phyloP scores from a whole-genome alignment of 169 alveolate species.

The Cystoisospora suis region DNA sequence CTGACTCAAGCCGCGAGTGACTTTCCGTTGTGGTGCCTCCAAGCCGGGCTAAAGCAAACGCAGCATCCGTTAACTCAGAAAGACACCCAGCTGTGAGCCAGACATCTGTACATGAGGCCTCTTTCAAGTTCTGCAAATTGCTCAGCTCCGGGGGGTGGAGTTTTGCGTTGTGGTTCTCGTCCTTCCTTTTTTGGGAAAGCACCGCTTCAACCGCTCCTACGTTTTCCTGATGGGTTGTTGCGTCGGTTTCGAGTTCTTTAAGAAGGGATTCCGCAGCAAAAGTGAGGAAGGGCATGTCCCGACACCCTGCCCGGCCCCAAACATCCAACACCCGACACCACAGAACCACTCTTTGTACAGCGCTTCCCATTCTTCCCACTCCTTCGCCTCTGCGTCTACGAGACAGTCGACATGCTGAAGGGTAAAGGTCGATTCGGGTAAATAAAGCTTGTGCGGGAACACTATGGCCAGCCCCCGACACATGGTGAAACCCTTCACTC shows the following conservation, averaged over 20 bases:
- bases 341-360: neutral
- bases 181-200: neutral
- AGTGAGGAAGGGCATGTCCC: neutral
- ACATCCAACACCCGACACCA: neutral
- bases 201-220: neutral
- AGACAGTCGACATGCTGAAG: too few relatives aligned
- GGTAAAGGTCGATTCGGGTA: too few relatives aligned
- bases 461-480: too few relatives aligned
- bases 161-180: neutral
- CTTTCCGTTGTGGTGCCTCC: neutral
- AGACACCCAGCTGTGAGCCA: too few relatives aligned
- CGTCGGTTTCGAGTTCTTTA: too few relatives aligned
- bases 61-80: neutral
- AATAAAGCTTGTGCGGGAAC: too few relatives aligned
- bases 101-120: too few relatives aligned
- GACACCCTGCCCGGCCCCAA: slow-evolving; percentile 28
- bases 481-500: neutral
- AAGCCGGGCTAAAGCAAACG: slow-evolving; percentile 2
- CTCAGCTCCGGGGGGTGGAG: too few relatives aligned
- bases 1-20: neutral
- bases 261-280: too few relatives aligned
- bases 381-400: neutral
- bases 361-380: neutral
- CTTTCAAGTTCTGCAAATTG: too few relatives aligned
- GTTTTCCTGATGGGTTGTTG: too few relatives aligned